These are phyloP conservation scores for Boletus pseudo-olivaceus DNA, from an alignment of 768 basidiomycete genomes.

Conservation along the genomic window DNA sequence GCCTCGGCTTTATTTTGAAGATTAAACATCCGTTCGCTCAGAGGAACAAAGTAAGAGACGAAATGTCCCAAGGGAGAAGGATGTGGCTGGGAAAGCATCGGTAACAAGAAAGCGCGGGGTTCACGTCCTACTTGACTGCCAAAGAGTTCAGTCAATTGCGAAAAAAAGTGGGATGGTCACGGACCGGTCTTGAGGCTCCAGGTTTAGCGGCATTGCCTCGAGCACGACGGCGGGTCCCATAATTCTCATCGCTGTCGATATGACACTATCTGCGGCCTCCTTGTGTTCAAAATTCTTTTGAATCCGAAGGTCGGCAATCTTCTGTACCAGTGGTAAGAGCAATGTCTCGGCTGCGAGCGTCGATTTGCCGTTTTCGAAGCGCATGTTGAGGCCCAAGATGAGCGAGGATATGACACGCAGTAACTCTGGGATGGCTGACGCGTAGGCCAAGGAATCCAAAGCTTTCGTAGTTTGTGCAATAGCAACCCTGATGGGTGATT, in stretches of 20 bases:
- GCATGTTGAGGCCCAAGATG: constrained; percentile 55
- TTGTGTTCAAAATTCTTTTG: constrained; percentile 88
- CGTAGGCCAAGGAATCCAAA: constrained; percentile 68
- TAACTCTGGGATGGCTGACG: constrained; percentile 74
- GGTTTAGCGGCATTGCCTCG: constrained; percentile 72
- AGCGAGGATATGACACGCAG: constrained; percentile 72
- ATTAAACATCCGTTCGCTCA: constrained; percentile 92
- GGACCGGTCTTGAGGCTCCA: constrained; percentile 78
- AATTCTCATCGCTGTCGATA: constrained; percentile 78
- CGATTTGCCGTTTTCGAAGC: constrained; percentile 36
- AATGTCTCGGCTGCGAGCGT: constrained; percentile 67
- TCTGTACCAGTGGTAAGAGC: constrained; percentile 63
- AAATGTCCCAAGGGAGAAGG: constrained; percentile 83
- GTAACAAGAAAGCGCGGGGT: constrained; percentile 89
- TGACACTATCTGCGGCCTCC: constrained; percentile 75
- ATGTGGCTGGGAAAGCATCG: constrained; percentile 78
- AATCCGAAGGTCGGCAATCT: constrained; percentile 69
- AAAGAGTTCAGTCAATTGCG: constrained; percentile 4
- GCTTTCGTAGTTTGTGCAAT: constrained; percentile 63
- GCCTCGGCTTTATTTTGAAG: constrained; percentile 76
- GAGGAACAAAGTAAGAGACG: constrained; percentile 83
- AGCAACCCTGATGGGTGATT: constrained; percentile 58
- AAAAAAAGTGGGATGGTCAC: constrained; percentile 20
- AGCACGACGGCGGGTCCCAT: constrained; percentile 83
- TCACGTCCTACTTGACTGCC: constrained; percentile 66